Conservation (phyloP, 345 rosid species). For the Anacardium occidentale region DNA sequence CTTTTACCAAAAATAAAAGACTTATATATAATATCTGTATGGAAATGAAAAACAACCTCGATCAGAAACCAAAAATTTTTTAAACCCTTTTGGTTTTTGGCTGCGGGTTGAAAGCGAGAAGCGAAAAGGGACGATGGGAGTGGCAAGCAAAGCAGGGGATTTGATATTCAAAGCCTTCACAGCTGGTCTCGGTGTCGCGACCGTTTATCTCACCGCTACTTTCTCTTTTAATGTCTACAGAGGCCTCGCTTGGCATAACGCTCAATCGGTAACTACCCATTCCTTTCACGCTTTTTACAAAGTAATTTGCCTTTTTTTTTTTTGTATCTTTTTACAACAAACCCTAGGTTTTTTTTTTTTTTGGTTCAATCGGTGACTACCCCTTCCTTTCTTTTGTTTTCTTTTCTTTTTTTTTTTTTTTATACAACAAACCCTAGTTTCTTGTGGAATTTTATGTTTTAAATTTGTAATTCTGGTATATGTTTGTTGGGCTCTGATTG, state of each 20-base stretch:
- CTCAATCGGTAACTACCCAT: conserved; percentile 48
- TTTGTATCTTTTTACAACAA: not conserved
- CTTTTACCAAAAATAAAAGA: no score
- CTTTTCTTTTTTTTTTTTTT: no score
- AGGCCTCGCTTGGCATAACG: conserved; percentile 75
- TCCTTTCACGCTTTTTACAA: not conserved
- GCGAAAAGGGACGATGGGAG: conserved; percentile 41
- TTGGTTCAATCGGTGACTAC: no score
- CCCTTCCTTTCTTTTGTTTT: no score
- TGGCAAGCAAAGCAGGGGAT: conserved; percentile 59
- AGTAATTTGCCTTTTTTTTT: no score
- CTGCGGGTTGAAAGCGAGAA: not conserved
- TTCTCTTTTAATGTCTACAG: conserved; percentile 77
- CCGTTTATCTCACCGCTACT: conserved; percentile 68
- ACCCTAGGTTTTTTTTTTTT: not conserved
- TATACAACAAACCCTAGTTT: not conserved
- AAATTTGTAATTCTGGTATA: not conserved
- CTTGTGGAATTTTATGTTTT: not conserved
- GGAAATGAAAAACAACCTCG: not conserved
- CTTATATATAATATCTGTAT: no score
- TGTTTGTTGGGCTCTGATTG: not conserved
- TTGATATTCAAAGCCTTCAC: conserved; percentile 73
- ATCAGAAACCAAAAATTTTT: not conserved
- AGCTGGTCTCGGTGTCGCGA: conserved; percentile 69
- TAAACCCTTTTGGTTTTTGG: not conserved